Conservation (phyloP, 805 yeast species). For the baker's yeast (Saccharomyces cerevisiae) region DNA sequence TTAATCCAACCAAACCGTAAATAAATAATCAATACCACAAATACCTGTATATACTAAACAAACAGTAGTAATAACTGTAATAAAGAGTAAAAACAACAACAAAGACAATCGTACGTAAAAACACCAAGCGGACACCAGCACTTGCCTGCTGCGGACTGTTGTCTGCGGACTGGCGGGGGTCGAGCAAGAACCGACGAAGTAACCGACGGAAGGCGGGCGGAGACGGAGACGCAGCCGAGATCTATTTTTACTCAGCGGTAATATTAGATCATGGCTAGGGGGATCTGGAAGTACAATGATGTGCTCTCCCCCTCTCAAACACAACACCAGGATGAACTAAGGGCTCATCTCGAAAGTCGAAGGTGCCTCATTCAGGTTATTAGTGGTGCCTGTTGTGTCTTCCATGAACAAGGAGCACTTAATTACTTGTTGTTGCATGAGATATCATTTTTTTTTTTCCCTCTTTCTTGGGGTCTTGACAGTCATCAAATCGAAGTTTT, state of each 20-base stretch:
- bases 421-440: not conserved
- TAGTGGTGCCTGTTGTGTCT: not conserved
- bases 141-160: not conserved
- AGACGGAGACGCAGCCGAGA: not conserved
- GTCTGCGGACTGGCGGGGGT: not conserved
- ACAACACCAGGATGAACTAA: not conserved
- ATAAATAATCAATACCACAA: not conserved
- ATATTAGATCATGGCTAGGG: not conserved
- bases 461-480: not conserved
- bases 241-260: not conserved
- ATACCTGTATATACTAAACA: not conserved
- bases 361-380: not conserved
- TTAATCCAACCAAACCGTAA: not conserved
- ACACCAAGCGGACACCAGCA: not conserved
- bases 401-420: not conserved
- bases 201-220: not conserved
- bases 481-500: not conserved
- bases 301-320: not conserved
- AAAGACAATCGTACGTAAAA: not conserved
- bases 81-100: not conserved
- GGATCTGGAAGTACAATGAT: not conserved
- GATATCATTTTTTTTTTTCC: not conserved
- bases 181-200: not conserved
- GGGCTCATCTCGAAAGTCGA: not conserved
- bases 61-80: not conserved